Conservation (phyloP, 495 filamentous ascomycete species). For the Daldinia concentrica region DNA sequence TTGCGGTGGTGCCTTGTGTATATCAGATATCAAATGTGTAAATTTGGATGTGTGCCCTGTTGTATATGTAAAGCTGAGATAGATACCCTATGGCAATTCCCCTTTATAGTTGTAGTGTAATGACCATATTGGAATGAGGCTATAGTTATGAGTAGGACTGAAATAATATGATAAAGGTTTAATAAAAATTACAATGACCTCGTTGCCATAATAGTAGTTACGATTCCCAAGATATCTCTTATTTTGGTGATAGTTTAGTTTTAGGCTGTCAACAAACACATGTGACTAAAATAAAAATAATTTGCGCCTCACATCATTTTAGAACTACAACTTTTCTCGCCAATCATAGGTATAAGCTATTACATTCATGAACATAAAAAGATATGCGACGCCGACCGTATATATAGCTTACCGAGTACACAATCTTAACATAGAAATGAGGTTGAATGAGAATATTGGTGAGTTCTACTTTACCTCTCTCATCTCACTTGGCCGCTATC, state of each 20-base stretch:
- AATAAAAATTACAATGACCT: background rate
- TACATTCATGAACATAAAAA: background rate
- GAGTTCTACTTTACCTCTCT: conserved; percentile 1
- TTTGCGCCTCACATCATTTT: background rate
- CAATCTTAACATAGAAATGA: conserved; percentile 39
- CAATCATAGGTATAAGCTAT: background rate
- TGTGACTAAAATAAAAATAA: conserved; percentile 12
- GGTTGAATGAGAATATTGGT: conserved; percentile 58
- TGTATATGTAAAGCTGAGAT: background rate
- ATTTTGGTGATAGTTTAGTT: background rate
- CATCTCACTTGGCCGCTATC: background rate
- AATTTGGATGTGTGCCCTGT: background rate
- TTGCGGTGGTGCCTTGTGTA: background rate
- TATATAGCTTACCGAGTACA: background rate
- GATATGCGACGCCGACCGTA: background rate
- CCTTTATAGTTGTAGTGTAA: background rate
- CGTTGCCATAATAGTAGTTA: background rate
- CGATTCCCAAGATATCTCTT: background rate
- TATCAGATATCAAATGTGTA: background rate
- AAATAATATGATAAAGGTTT: background rate
- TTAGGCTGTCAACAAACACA: background rate
- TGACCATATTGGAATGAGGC: background rate
- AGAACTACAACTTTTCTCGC: background rate
- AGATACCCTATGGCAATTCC: background rate
- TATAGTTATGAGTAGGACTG: background rate